These are phyloP conservation scores for Colletotrichum sp. DNA, from an alignment of 2,329 filamentous ascomycete genomes.

Conservation along the genomic window DNA sequence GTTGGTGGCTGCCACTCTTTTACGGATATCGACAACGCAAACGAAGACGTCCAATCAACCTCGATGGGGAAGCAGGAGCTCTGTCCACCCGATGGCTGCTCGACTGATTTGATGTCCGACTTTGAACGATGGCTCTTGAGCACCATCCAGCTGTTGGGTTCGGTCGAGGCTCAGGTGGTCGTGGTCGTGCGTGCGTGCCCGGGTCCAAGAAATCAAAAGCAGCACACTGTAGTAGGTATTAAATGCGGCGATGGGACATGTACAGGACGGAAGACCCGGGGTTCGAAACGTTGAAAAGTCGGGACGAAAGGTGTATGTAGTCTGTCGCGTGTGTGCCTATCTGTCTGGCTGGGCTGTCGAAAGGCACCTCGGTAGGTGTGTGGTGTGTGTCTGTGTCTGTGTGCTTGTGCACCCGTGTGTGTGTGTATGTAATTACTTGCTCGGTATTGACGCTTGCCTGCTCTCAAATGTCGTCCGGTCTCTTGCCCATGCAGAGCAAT, in stretches of 20 bases:
- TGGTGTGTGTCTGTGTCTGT: not conserved
- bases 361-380: conserved; percentile 6
- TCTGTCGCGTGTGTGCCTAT: conserved; percentile 7
- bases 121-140: not conserved
- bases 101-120: not conserved
- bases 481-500: not conserved
- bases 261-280: not conserved
- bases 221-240: not conserved
- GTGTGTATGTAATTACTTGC: not conserved
- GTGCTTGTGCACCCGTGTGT: not conserved
- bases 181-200: not conserved
- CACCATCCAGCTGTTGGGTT: not conserved
- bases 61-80: not conserved
- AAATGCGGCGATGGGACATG: not conserved
- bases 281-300: conserved; percentile 19
- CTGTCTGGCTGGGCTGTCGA: not conserved
- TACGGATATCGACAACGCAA: not conserved
- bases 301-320: conserved; percentile 12
- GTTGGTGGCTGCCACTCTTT: not conserved
- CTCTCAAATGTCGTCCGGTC: not conserved
- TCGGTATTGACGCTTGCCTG: not conserved
- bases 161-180: not conserved
- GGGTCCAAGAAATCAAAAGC: not conserved
- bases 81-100: not conserved
- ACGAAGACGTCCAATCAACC: not conserved